phyloP scores from a whole-genome alignment of 176 grass and related monocot genomes.

The sorghum (Sorghum bicolor) region Sorghum_bicolor_NCBIv3 NC_012873.2:5249501-5250000 shows the following conservation, averaged over 20 bases:
- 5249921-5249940: constrained; percentile 12
- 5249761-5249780: not conserved
- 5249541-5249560: not conserved
- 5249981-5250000: not conserved
- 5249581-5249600: not conserved
- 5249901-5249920: not conserved
- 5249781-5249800: not conserved
- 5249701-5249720: not conserved
- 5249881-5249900: constrained; percentile 11
- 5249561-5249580: not conserved
- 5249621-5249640: not conserved
- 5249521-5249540: not conserved
- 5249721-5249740: not conserved
- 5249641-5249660: not conserved
- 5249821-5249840: constrained; percentile 1
- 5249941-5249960: not conserved
- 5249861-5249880: not conserved
- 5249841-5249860: constrained; percentile 6
- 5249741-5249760: not conserved
- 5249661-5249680: not conserved
- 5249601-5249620: not conserved
- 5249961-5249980: not conserved
- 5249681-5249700: constrained; percentile 13
- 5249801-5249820: not conserved
- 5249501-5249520: not conserved